Conservation (phyloP, 495 filamentous ascomycete species). For the Rusavskia elegans region DNA sequence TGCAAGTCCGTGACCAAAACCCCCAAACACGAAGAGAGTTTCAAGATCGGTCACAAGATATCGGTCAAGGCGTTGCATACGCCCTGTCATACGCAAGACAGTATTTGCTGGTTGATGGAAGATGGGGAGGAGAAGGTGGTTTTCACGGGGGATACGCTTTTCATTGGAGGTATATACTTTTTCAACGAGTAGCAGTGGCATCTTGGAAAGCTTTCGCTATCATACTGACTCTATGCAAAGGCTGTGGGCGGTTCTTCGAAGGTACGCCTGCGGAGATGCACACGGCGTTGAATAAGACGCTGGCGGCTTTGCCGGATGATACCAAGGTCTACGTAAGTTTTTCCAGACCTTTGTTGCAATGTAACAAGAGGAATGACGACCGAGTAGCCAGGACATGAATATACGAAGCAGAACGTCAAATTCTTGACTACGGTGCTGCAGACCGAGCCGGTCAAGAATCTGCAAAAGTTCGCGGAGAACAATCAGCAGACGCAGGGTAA, state of each 20-base stretch:
- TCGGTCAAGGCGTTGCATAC: slow-evolving; percentile 82
- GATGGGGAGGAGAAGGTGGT: slow-evolving; percentile 69
- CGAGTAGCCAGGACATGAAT: slow-evolving; percentile 77
- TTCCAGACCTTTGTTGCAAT: background rate
- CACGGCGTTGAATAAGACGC: slow-evolving; percentile 71
- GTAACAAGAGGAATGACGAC: background rate
- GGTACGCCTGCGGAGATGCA: slow-evolving; percentile 85
- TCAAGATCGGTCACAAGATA: slow-evolving; percentile 71
- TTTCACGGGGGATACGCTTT: slow-evolving; percentile 93
- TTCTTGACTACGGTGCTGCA: slow-evolving; percentile 58
- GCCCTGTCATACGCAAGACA: slow-evolving; percentile 95
- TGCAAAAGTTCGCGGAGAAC: slow-evolving; percentile 58
- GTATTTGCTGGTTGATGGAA: slow-evolving; percentile 82
- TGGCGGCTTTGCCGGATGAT: slow-evolving; percentile 72
- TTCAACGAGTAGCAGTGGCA: background rate
- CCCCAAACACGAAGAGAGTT: slow-evolving; percentile 55
- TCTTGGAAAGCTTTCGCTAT: no score
- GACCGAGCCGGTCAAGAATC: slow-evolving; percentile 57
- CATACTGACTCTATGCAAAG: slow-evolving; percentile 23
- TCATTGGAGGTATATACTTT: slow-evolving; percentile 56
- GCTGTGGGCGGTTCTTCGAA: slow-evolving; percentile 96
- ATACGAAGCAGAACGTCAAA: slow-evolving; percentile 86
- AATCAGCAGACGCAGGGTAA: slow-evolving; percentile 86
- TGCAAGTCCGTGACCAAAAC: slow-evolving; percentile 66
- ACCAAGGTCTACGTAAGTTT: slow-evolving; percentile 75